Evolutionary conservation across 2,329 filamentous ascomycete species (phyloP).

Genomic region (Fusarium zealandicum): DNA sequence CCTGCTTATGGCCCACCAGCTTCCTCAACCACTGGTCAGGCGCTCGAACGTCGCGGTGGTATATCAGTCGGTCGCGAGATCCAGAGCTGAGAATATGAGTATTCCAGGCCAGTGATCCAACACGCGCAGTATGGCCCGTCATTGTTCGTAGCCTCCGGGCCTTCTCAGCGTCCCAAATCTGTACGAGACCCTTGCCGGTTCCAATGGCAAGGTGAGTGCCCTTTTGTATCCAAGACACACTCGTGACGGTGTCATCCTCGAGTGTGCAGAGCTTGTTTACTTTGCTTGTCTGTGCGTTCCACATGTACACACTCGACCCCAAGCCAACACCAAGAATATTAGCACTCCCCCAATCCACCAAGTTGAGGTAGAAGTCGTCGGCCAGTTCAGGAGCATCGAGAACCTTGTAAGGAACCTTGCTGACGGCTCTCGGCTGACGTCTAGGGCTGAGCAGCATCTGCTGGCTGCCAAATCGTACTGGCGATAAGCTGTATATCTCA

Average conservation of each 20-base stretch:
- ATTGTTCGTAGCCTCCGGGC: conserved; percentile 88
- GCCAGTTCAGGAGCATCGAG: conserved; percentile 94
- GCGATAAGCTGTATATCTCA: conserved; percentile 94
- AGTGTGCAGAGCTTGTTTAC: conserved; percentile 95
- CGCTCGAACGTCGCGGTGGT: conserved; percentile 92
- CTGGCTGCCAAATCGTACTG: conserved; percentile 91
- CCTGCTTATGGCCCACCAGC: conserved; percentile 94
- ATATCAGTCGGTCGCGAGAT: conserved; percentile 90
- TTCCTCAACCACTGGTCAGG: conserved; percentile 90
- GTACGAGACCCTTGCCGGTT: conserved; percentile 90
- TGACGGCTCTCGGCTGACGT: conserved; percentile 86
- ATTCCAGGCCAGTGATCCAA: conserved; percentile 96
- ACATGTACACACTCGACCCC: conserved; percentile 95
- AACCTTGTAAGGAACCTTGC: conserved; percentile 97
- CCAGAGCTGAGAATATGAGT: conserved; percentile 96
- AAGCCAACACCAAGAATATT: conserved; percentile 94
- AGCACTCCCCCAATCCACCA: conserved; percentile 97
- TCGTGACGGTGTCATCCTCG: conserved; percentile 92
- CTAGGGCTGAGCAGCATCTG: conserved; percentile 90
- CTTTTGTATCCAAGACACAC: conserved; percentile 97
- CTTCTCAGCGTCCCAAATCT: conserved; percentile 96
- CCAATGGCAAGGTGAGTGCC: conserved; percentile 96
- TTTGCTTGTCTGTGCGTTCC: conserved; percentile 90
- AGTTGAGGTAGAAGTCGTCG: conserved; percentile 96
- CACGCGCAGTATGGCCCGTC: conserved; percentile 93